Conservation (phyloP, 1,284 basidiomycete species). For the Fomitopsis pinicola region DNA sequence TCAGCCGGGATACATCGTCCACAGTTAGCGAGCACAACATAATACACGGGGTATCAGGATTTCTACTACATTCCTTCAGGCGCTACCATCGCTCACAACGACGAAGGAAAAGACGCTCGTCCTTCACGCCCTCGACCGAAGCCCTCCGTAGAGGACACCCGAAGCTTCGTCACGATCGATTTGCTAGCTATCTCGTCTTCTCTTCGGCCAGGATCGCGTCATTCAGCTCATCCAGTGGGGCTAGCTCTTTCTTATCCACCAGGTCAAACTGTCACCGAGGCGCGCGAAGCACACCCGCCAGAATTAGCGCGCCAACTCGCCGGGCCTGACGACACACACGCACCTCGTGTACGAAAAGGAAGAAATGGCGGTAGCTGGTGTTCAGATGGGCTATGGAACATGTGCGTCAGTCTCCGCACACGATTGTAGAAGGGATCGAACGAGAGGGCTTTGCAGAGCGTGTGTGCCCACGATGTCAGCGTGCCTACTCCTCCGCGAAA, state of each 20-base stretch:
- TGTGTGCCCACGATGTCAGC: not conserved
- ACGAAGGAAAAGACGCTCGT: not conserved
- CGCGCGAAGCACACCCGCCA: constrained; percentile 1
- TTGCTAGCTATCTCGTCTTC: constrained; percentile 41
- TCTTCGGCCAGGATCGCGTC: constrained; percentile 91
- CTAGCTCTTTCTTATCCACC: constrained; percentile 96
- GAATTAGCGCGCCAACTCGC: not conserved
- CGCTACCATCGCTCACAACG: not conserved
- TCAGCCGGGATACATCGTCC: not conserved
- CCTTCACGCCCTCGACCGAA: not conserved
- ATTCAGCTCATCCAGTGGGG: constrained; percentile 95
- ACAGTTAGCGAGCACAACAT: not conserved
- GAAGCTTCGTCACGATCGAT: not conserved
- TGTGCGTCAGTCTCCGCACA: constrained; percentile 1
- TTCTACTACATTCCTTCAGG: not conserved
- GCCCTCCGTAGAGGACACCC: not conserved
- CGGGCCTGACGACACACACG: constrained; percentile 7
- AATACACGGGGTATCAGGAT: not conserved
- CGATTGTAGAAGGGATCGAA: not conserved
- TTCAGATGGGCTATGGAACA: constrained; percentile 86
- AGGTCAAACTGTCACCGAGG: constrained; percentile 73
- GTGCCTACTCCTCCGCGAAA: not conserved
- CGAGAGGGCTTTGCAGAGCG: not conserved
- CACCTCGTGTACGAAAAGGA: constrained; percentile 94
- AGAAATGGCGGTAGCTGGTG: constrained; percentile 98